Evolutionary conservation across 176 grass and related monocot species (phyloP).

Genomic region (Bromus sterilis): DNA sequence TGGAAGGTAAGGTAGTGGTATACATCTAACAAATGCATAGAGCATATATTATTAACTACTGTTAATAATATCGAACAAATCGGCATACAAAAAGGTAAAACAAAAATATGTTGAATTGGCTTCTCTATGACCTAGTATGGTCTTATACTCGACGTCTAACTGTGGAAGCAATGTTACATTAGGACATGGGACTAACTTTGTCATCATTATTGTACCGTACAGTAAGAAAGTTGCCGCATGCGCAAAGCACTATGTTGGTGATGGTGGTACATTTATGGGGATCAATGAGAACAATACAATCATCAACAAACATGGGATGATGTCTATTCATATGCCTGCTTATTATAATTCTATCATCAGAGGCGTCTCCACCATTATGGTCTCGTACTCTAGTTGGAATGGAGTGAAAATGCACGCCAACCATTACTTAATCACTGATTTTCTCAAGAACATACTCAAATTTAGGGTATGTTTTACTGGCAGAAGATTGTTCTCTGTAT

Average conservation of each 20-base stretch:
- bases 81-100: too few relatives aligned
- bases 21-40: too few relatives aligned
- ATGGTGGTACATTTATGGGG: slow-evolving; percentile 53
- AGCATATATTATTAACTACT: too few relatives aligned
- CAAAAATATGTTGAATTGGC: neutral
- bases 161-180: neutral
- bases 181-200: neutral
- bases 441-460: slow-evolving; percentile 63
- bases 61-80: too few relatives aligned
- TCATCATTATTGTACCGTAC: too few relatives aligned
- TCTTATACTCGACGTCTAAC: neutral
- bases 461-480: slow-evolving; percentile 46
- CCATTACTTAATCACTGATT: slow-evolving; percentile 50
- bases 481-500: neutral
- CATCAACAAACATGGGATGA: slow-evolving; percentile 27
- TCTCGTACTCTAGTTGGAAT: slow-evolving; percentile 68
- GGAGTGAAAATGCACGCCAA: slow-evolving; percentile 70
- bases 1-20: slow-evolving; percentile 42
- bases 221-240: slow-evolving; percentile 71
- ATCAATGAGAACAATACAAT: slow-evolving; percentile 69
- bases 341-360: slow-evolving; percentile 52
- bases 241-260: slow-evolving; percentile 68
- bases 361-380: slow-evolving; percentile 75
- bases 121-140: neutral
- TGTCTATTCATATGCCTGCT: slow-evolving; percentile 68